Conservation (phyloP, 1,284 basidiomycete species). For the Chiua sp. region DNA sequence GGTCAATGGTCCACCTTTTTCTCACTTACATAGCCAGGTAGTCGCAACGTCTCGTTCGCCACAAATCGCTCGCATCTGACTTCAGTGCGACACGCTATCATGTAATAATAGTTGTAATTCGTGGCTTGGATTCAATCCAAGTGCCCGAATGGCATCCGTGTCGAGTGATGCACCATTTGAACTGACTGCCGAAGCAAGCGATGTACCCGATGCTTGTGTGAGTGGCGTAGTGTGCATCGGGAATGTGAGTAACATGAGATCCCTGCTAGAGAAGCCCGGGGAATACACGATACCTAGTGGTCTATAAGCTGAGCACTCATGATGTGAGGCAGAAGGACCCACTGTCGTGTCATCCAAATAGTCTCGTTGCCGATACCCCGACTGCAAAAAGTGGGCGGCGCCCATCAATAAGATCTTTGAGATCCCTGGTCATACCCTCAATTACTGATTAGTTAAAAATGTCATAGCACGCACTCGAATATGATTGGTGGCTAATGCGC, state of each 20-base stretch:
- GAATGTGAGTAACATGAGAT: constrained; percentile 69
- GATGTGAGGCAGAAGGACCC: constrained; percentile 36
- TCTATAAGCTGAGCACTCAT: neutral
- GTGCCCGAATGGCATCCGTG: constrained; percentile 58
- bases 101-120: constrained; percentile 90
- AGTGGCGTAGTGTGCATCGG: constrained; percentile 59
- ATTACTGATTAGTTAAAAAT: neutral
- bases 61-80: constrained; percentile 72
- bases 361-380: constrained; percentile 98
- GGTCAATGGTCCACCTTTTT: constrained; percentile 90
- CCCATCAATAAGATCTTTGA: constrained; percentile 32
- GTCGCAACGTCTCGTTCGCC: constrained; percentile 49
- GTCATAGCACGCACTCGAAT: constrained; percentile 25
- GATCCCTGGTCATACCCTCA: constrained; percentile 26
- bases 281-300: constrained; percentile 78
- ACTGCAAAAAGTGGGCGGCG: constrained; percentile 79
- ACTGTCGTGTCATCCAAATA: constrained; percentile 97
- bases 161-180: constrained; percentile 44
- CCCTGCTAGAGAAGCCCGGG: constrained; percentile 86
- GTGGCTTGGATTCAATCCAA: constrained; percentile 71
- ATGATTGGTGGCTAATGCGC: constrained; percentile 34
- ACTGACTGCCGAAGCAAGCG: constrained; percentile 20
- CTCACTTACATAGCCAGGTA: constrained; percentile 81
- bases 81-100: constrained; percentile 85
- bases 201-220: constrained; percentile 36